Conservation (phyloP, 1,284 basidiomycete genomes). For the Cryptococcus sp. region DNA sequence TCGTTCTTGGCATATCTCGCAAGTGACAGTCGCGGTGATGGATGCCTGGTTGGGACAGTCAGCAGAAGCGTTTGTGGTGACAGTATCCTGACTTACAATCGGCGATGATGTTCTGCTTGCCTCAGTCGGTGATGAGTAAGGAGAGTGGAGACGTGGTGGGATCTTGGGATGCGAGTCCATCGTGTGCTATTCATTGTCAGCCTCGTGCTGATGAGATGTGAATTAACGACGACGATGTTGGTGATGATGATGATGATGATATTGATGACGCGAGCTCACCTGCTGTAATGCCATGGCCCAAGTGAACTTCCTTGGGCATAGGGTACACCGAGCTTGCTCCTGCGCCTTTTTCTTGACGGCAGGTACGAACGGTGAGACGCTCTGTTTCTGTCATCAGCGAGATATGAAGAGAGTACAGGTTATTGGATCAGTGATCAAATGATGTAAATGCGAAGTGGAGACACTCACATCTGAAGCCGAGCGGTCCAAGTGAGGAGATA, state of each 20-base stretch:
- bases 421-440: neutral
- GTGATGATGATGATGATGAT: neutral
- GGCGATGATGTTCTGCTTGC: neutral
- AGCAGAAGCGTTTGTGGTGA: neutral
- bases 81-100: neutral
- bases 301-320: neutral
- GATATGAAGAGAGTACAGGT: too few species aligned
- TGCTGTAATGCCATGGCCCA: slow-evolving; percentile 1
- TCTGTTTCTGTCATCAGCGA: neutral
- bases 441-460: neutral
- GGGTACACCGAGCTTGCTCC: neutral
- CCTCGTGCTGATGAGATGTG: too few species aligned
- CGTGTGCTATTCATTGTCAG: too few species aligned
- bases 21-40: neutral
- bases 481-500: slow-evolving; percentile 7
- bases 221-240: neutral
- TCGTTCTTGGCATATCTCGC: slow-evolving; percentile 17
- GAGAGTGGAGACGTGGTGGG: neutral
- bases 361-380: neutral
- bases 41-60: neutral
- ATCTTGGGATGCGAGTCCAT: neutral
- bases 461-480: neutral
- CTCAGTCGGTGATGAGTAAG: neutral
- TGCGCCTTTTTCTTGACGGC: neutral
- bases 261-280: neutral